Percentiles rank a stretch among this genome's conserved stretches.
Evolutionary conservation across 2,329 filamentous ascomycete genomes (phyloP).

Genomic region (Colletotrichum tofieldiae): DNA sequence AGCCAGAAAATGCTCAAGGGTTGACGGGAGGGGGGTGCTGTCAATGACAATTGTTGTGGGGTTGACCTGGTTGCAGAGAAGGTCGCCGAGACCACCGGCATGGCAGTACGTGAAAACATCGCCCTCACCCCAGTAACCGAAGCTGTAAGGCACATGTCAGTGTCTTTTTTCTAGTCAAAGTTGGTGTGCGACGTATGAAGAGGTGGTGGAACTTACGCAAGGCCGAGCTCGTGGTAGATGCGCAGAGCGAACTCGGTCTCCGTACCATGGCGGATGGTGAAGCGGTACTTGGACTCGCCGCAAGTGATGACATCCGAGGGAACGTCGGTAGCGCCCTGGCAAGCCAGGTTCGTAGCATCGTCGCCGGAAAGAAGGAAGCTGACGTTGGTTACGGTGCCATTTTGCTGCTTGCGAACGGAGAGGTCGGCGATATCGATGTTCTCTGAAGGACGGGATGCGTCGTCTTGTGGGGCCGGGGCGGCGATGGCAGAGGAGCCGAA

Average conservation of each 20-base stretch:
- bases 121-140: constrained; percentile 44
- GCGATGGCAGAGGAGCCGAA: constrained; percentile 45
- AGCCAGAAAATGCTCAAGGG: background rate
- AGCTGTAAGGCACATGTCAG: constrained; percentile 24
- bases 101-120: constrained; percentile 46
- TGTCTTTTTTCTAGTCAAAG: background rate
- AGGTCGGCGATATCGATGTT: constrained; percentile 47
- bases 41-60: constrained; percentile 45
- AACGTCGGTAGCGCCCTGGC: constrained; percentile 37
- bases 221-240: constrained; percentile 46
- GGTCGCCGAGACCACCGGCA: constrained; percentile 43
- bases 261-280: constrained; percentile 45
- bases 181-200: background rate
- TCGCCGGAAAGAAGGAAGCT: constrained; percentile 46
- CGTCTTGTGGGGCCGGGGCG: constrained; percentile 34
- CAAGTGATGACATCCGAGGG: constrained; percentile 47
- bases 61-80: constrained; percentile 44
- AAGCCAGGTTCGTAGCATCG: constrained; percentile 43
- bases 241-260: constrained; percentile 44
- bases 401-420: constrained; percentile 45
- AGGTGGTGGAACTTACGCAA: constrained; percentile 44
- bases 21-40: constrained; percentile 25
- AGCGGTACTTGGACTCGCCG: constrained; percentile 50
- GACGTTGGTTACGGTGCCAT: constrained; percentile 41
- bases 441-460: constrained; percentile 41